Evolutionary conservation across 352 stramenopile species (phyloP), one percentile per base, ranked within the genome.

Genomic region (Thraustochytrium striatum): DNA sequence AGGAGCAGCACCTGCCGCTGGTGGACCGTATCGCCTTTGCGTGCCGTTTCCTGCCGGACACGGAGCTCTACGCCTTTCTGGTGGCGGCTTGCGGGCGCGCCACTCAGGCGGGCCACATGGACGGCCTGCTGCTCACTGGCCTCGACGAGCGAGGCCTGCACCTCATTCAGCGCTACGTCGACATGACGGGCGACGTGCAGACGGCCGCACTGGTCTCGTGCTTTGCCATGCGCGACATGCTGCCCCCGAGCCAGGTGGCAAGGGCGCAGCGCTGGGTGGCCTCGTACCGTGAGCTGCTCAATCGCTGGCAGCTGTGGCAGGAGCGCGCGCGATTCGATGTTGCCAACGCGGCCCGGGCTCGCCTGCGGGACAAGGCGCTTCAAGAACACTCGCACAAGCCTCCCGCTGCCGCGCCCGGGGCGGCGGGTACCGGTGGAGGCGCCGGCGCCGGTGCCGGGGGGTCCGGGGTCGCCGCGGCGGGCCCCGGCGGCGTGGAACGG

Each of bases 231-330:
- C 82, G 86, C 19, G 83, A 85, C 0, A 83, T 89, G 33, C 83
- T 91, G 21, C 68, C 84, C 3, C 33, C 28, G 25, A 33, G 39
- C 36, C 85, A 89, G 47, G 79, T 69, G 3, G 38, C 79, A 44
- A 79, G 83, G 1, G 72, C 92, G 25, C 72, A 85, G 19, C 85
- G 86, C n/a, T 94, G 90, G 90, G 89, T 94, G 69, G 80, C 88
- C 5, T 88, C 89, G 53, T 94, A 94, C 78, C 89, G 91, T 47
- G 90, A 94, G 28, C 81, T 94, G 57, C 85, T 94, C 1, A 94
- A 94, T 53, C 88, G 91, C 39, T 93, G 89, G 89, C 90, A 92
- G 79, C 86, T 94, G 3, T 94, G 92, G 79, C 90, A 94, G 68
- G 89, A 93, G 57, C 89, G 90, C 69, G 89, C 90, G 9, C 87